A percentile compares a stretch with the other conserved stretches of the same genome.
These are phyloP conservation scores for Phytopythium aichiense DNA, from an alignment of 352 stramenopile species.

Conservation along the genomic window DNA sequence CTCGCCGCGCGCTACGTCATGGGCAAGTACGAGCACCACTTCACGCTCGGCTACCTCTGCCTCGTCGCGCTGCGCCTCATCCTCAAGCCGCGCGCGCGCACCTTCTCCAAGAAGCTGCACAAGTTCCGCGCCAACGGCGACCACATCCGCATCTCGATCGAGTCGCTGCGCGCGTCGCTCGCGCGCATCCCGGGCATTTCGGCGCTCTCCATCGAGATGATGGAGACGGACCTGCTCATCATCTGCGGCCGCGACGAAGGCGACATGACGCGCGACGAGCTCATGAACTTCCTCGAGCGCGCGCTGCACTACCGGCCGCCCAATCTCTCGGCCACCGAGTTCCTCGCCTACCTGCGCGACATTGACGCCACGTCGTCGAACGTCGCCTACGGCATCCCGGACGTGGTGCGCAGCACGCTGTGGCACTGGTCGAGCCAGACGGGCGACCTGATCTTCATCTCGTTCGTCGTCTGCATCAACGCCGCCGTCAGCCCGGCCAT, in stretches of 20 bases:
- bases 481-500: slow-evolving; percentile 75
- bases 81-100: slow-evolving; percentile 77
- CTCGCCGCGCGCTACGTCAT: slow-evolving; percentile 53
- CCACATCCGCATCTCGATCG: slow-evolving; percentile 84
- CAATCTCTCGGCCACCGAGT: slow-evolving; percentile 75
- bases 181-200: slow-evolving; percentile 79
- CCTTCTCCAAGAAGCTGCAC: slow-evolving; percentile 87
- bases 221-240: slow-evolving; percentile 87
- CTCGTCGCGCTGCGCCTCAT: slow-evolving; percentile 73
- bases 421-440: slow-evolving; percentile 86
- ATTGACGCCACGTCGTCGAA: slow-evolving; percentile 80
- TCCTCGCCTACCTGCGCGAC: slow-evolving; percentile 76
- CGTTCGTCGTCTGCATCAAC: slow-evolving; percentile 82
- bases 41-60: slow-evolving; percentile 64
- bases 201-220: slow-evolving; percentile 83
- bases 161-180: slow-evolving; percentile 73
- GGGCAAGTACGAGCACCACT: slow-evolving; percentile 58
- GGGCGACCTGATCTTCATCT: slow-evolving; percentile 60
- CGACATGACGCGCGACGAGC: slow-evolving; percentile 81
- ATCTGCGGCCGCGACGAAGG: slow-evolving; percentile 83
- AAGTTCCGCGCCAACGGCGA: slow-evolving; percentile 84
- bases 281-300: slow-evolving; percentile 85
- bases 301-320: slow-evolving; percentile 75
- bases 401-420: slow-evolving; percentile 77
- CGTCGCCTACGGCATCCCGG: slow-evolving; percentile 64